A percentile compares a stretch with the other conserved stretches of the same genome.
Conservation (phyloP, 306 rosid species). For the Dalbergia cultrata region DNA sequence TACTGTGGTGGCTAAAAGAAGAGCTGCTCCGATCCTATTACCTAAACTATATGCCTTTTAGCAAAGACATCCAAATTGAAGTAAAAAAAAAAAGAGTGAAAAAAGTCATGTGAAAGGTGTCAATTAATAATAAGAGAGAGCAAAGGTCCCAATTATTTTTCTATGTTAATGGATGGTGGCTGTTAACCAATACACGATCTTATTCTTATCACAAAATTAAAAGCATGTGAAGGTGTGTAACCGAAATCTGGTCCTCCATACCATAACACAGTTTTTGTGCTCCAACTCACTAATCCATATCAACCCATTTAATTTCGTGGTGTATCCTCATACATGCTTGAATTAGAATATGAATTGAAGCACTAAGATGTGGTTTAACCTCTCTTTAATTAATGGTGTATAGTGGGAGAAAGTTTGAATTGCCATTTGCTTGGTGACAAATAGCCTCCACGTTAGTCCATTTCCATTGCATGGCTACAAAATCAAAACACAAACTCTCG, state of each 20-base stretch:
- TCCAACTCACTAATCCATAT: slow-evolving; percentile 63
- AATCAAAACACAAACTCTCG: background rate
- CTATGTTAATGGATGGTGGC: slow-evolving; percentile 8
- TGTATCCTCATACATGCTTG: background rate
- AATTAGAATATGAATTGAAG: slow-evolving; percentile 33
- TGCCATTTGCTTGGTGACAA: slow-evolving; percentile 36
- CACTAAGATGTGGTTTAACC: slow-evolving; percentile 30
- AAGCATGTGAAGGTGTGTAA: background rate
- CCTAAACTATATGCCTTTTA: background rate
- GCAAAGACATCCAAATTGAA: slow-evolving; percentile 1
- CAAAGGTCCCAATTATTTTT: background rate
- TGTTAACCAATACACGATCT: slow-evolving; percentile 9
- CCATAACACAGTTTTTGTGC: slow-evolving; percentile 49
- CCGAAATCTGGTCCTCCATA: slow-evolving; percentile 19
- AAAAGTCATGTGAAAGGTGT: background rate
- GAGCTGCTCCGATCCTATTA: no score
- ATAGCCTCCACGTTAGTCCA: slow-evolving; percentile 33
- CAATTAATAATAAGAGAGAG: background rate
- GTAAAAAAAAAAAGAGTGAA: background rate
- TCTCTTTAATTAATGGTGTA: background rate
- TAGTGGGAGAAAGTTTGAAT: slow-evolving; percentile 18
- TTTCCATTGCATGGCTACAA: slow-evolving; percentile 29
- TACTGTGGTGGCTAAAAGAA: no score
- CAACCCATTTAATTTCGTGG: background rate
- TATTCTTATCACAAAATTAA: background rate